Base-by-base conservation (phyloP, 768 basidiomycete species). In the Amanita exitialis region DNA sequence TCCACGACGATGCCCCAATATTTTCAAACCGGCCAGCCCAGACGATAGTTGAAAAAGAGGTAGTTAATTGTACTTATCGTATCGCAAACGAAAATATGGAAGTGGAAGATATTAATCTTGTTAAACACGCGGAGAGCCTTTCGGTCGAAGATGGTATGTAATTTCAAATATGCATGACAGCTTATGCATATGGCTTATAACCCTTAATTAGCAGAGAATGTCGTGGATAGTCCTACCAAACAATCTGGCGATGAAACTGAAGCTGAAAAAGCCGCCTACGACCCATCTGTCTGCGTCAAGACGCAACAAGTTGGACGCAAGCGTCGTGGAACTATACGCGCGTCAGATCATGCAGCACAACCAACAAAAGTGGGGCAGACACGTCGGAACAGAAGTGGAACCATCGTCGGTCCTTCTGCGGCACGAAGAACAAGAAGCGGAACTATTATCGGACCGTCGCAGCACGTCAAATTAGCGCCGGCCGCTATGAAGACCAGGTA, bases 251-350 rank as follows among this genome's bases (percentile, higher is more conserved):
- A 35, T 18, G 16, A 18, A 18, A n/a, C 15, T 25, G 49, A 34
- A 35, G 18, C 13, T 20, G 13, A 8, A 4, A 34, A 47, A 30
- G 35, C 7, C 18, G 10, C 18, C 27, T 3, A 21, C 13, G 25
- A 38, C 8, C 28, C 18, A 12, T 28, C 36, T 30, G 16, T 36
- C 15, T 34, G 42, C n/a, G 9, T n/a, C 20, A 38, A 25, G 36
- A 9, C 34, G 38, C 37, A 38, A n/a, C 43, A 23, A 10, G n/a
- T 12, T 3, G 49, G 49, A 16, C 39, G 49, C 28, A 51, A 64
- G 54, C 72, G 77, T 15, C 76, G 69, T 21, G 75, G 68, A 54
- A 79, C 73, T 47, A 79, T 71, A 59, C 76, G 69, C 47, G 76
- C 71, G 44, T 78, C 70, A n/a, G 53, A 49, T 50, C 48, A 37